A percentile compares a stretch with the other conserved stretches of the same genome.
These are phyloP conservation scores for Anastatica hierochuntica DNA, from an alignment of 345 rosid genomes.

Conservation along the genomic window DNA sequence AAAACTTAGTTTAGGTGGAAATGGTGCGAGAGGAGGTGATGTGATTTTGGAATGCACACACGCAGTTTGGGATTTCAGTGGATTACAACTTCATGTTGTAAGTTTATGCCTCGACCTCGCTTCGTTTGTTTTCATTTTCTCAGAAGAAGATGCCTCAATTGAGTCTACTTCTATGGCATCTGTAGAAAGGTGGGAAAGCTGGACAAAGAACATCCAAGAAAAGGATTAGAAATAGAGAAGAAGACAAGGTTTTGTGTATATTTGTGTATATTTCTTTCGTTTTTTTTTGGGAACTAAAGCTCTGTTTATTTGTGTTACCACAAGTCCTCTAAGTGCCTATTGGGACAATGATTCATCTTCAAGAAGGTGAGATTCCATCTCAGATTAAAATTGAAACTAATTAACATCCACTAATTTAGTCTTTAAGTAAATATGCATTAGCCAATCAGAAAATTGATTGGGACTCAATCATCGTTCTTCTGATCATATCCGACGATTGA, in stretches of 20 bases:
- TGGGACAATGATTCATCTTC: conserved; percentile 85
- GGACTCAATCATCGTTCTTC: no score
- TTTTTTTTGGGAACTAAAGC: no score
- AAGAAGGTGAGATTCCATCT: conserved; percentile 59
- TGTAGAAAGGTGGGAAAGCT: conserved; percentile 70
- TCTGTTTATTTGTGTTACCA: background rate
- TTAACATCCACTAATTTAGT: no score
- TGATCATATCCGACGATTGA: no score
- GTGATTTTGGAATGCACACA: conserved; percentile 80
- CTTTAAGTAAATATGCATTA: no score
- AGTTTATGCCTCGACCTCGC: conserved; percentile 21
- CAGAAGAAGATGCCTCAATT: no score
- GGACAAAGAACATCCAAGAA: conserved; percentile 76
- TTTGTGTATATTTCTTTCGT: conserved; percentile 10
- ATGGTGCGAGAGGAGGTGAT: conserved; percentile 96
- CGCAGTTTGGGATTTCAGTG: conserved; percentile 82
- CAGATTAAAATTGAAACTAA: conserved; percentile 27
- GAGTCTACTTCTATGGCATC: background rate
- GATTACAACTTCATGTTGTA: conserved; percentile 77
- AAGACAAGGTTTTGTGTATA: conserved; percentile 71
- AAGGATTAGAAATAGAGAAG: conserved; percentile 78
- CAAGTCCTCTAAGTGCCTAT: conserved; percentile 74
- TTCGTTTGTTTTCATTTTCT: background rate
- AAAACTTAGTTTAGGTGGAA: conserved; percentile 50
- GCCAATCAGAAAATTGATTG: no score